A percentile compares a stretch with the other conserved stretches of the same genome.
Conservation (phyloP, 345 rosid genomes). For the Linum usitatissimum region DNA sequence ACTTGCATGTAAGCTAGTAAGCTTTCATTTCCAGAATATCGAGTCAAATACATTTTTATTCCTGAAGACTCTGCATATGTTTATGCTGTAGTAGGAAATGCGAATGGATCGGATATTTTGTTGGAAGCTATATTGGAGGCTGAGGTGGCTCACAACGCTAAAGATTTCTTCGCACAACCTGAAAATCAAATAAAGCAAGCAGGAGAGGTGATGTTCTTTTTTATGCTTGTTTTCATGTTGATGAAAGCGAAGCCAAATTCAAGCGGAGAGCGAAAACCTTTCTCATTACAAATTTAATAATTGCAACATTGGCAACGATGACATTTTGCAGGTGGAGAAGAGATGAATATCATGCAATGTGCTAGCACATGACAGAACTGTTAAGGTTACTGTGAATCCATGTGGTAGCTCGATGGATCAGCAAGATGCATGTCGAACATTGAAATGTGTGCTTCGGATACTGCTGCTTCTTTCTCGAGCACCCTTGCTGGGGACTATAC, state of each 20-base stretch:
- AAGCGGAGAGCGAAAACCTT: not conserved
- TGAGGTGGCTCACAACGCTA: conserved; percentile 53
- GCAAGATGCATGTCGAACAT: not conserved
- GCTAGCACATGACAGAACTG: not conserved
- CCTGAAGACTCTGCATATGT: not conserved
- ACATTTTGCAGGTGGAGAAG: not conserved
- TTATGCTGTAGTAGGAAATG: conserved; percentile 26
- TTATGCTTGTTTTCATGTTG: not conserved
- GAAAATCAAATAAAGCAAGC: conserved; percentile 31
- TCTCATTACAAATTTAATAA: not conserved
- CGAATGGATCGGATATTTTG: conserved; percentile 51
- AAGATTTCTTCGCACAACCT: conserved; percentile 50
- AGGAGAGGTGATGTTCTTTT: not conserved
- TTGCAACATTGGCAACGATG: not conserved
- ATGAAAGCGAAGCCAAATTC: not conserved
- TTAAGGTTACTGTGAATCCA: not conserved
- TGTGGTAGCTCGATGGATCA: not conserved
- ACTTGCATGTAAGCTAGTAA: not conserved
- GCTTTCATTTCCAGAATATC: not conserved
- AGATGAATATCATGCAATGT: not conserved
- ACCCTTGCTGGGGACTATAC: too few species aligned
- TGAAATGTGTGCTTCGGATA: not conserved
- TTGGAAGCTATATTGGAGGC: conserved; percentile 62
- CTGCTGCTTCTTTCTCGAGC: too few species aligned
- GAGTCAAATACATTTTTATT: not conserved